Evolutionary conservation across 768 basidiomycete genomes (phyloP), one percentile per base, ranked within the genome.

Genomic region (Leccinum sublutescens): DNA sequence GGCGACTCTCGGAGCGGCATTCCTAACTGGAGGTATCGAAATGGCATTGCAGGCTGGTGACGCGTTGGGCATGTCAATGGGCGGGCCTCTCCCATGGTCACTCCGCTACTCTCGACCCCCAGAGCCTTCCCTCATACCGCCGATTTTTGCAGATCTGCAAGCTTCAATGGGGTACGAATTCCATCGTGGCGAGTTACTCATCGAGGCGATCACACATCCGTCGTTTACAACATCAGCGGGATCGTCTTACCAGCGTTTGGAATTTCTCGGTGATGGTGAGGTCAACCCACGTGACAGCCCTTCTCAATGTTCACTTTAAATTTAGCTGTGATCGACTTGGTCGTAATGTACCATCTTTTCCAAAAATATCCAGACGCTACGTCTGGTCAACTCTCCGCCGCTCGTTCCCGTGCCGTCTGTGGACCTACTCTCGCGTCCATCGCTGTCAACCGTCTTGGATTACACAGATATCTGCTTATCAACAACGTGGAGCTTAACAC

Each of bases 191-290:
- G 77, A 80, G 51, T 71, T 91, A 15, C 74, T 95, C 2, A 66
- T 89, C 8, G 87, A 93, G 73, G 92, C 93, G 9, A 74, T 93
- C n/a, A 93, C 91, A 0, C 94, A 96, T 68, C 89, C 93, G 0
- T 92, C 91, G 0, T 90, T 90, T 64, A 77, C 80, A 10, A 69
- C 74, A 4, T 74, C 75, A 1, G 80, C 79, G 12, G 78, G 78
- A 10, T 76, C 83, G 6, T 91, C 89, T 3, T 95, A 95, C 71
- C 89, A 96, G 61, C 83, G 94, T 14, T 76, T 95, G 11, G 94
- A 96, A 65, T 95, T 93, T 65, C 79, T 96, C 3, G 94, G 94
- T 33, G 94, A 96, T 69, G 90, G 93, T 93, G 69, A 75, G 85
- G 19, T 58, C 50, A 8, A 34, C n/a, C 25, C 50, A 19, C 2